phyloP scores from a whole-genome alignment of 352 stramenopile species.

The Globisporangium camurandrum region DNA sequence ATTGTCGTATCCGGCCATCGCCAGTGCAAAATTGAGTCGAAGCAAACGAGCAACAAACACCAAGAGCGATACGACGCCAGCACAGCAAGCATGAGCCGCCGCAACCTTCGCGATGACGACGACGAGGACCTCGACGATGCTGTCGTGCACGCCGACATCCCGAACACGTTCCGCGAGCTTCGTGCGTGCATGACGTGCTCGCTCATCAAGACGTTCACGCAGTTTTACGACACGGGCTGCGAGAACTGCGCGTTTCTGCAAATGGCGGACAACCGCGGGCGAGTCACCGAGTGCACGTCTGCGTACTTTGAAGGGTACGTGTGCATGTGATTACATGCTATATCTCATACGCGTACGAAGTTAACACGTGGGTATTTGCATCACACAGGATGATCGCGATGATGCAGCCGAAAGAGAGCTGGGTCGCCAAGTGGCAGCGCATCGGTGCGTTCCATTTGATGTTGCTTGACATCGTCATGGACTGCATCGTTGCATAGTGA shows the following conservation, averaged over 20 bases:
- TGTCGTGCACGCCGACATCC: conserved; percentile 80
- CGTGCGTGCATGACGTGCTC: conserved; percentile 86
- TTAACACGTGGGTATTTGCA: background rate
- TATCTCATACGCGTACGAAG: background rate
- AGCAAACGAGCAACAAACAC: background rate
- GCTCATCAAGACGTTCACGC: conserved; percentile 85
- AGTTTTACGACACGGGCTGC: conserved; percentile 88
- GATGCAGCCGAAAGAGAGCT: conserved; percentile 87
- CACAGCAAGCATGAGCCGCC: conserved; percentile 37
- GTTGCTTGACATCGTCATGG: background rate
- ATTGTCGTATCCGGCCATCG: too few relatives aligned
- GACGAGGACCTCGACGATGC: conserved; percentile 78
- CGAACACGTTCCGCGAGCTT: conserved; percentile 83
- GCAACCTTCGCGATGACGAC: conserved; percentile 53
- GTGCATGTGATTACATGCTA: background rate
- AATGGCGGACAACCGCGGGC: conserved; percentile 86
- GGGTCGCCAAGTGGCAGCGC: conserved; percentile 86
- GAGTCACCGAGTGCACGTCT: conserved; percentile 83
- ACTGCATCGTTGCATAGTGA: background rate
- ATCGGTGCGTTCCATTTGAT: conserved; percentile 38
- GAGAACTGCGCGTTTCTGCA: conserved; percentile 86
- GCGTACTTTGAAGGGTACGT: conserved; percentile 83
- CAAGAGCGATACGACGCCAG: too few relatives aligned
- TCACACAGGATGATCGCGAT: conserved; percentile 75
- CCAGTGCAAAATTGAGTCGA: background rate